These are phyloP conservation scores for Fusarium subtropicale DNA, from an alignment of 2,329 filamentous ascomycete genomes.

Conservation along the genomic window DNA sequence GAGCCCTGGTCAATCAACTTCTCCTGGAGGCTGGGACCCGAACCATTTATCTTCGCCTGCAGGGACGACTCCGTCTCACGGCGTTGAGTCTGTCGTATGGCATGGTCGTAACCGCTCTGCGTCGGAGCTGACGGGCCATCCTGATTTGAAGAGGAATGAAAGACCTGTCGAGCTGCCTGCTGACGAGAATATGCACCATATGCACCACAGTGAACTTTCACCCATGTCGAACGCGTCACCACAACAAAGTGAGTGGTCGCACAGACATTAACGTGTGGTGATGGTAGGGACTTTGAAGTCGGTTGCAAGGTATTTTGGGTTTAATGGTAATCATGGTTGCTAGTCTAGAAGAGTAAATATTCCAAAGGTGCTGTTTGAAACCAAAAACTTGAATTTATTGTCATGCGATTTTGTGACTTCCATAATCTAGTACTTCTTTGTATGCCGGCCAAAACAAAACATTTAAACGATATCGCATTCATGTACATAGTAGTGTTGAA, in stretches of 20 bases:
- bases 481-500: too few species aligned
- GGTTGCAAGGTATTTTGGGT: background rate
- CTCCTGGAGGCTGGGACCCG: background rate
- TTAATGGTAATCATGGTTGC: background rate
- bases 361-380: background rate
- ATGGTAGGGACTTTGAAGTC: background rate
- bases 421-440: too few species aligned
- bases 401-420: too few species aligned
- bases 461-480: too few species aligned
- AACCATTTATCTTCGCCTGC: background rate
- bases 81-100: background rate
- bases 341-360: too few species aligned
- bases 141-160: background rate
- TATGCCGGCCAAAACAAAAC: too few species aligned
- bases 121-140: background rate
- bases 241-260: background rate
- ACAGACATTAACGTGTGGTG: background rate
- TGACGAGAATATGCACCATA: background rate
- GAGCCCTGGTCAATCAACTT: background rate
- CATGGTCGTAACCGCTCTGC: background rate
- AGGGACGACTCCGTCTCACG: constrained; percentile 1
- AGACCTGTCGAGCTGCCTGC: background rate
- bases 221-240: background rate
- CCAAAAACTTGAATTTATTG: too few species aligned
- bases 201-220: background rate